Conservation (phyloP, 805 yeast genomes). For the Starmerella potacharoeniae region DNA sequence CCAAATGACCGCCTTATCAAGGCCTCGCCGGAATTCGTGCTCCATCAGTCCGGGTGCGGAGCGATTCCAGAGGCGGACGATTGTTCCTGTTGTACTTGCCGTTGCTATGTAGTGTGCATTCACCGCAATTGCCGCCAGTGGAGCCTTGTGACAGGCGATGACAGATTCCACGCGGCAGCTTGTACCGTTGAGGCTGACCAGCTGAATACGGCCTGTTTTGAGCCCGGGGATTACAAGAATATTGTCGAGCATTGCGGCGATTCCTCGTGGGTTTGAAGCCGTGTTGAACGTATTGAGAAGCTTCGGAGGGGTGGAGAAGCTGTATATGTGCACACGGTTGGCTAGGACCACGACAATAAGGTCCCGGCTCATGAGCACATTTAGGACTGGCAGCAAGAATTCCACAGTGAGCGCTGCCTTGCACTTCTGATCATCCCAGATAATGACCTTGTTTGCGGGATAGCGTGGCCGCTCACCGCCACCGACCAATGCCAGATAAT, state of each 20-base stretch:
- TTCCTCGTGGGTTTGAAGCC: slow-evolving; percentile 47
- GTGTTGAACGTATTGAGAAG: slow-evolving; percentile 56
- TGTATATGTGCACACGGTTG: slow-evolving; percentile 60
- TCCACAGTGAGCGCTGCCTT: slow-evolving; percentile 46
- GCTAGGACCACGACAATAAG: slow-evolving; percentile 62
- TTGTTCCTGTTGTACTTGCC: slow-evolving; percentile 73
- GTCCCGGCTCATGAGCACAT: slow-evolving; percentile 63
- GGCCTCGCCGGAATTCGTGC: slow-evolving; percentile 76
- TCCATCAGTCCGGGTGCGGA: neutral
- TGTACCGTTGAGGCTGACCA: slow-evolving; percentile 52
- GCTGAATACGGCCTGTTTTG: slow-evolving; percentile 63
- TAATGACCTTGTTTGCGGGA: slow-evolving; percentile 68
- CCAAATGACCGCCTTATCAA: slow-evolving; percentile 71
- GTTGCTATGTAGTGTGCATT: slow-evolving; percentile 63
- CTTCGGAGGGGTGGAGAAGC: slow-evolving; percentile 70
- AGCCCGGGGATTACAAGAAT: slow-evolving; percentile 62
- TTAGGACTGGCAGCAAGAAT: slow-evolving; percentile 62
- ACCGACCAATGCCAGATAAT: slow-evolving; percentile 80
- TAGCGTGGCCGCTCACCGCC: slow-evolving; percentile 54
- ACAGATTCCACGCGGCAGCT: slow-evolving; percentile 54
- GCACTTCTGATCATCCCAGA: slow-evolving; percentile 65
- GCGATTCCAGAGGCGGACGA: slow-evolving; percentile 41
- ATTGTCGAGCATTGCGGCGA: slow-evolving; percentile 45
- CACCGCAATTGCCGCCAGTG: slow-evolving; percentile 50
- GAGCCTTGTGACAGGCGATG: slow-evolving; percentile 65